A percentile compares a stretch with the other conserved stretches of the same genome.
These are phyloP conservation scores for Leptographium flavum DNA, from an alignment of 2,329 filamentous ascomycete genomes.

Conservation along the genomic window DNA sequence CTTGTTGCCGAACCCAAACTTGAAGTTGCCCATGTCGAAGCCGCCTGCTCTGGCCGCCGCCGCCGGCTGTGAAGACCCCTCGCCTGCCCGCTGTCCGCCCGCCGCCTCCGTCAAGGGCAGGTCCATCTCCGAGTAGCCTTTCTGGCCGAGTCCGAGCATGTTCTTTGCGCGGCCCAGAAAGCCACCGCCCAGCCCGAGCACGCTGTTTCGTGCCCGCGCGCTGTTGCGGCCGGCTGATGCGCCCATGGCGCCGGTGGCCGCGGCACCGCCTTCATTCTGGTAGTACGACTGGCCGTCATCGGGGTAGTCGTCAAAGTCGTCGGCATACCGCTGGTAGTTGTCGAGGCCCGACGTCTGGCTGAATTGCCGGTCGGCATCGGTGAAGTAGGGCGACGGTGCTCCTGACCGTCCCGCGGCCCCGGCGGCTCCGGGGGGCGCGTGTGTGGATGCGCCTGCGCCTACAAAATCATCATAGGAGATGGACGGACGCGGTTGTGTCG, in stretches of 20 bases:
- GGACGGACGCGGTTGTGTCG: constrained; percentile 58
- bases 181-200: constrained; percentile 74
- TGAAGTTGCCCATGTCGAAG: constrained; percentile 65
- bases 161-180: constrained; percentile 79
- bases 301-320: constrained; percentile 69
- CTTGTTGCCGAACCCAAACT: constrained; percentile 75
- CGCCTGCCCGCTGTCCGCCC: constrained; percentile 16
- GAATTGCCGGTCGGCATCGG: constrained; percentile 29
- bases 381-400: constrained; percentile 26
- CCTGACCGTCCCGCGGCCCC: constrained; percentile 14
- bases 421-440: constrained; percentile 22
- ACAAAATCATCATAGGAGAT: constrained; percentile 94
- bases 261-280: constrained; percentile 53
- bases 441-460: constrained; percentile 44
- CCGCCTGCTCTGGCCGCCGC: constrained; percentile 32
- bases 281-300: constrained; percentile 73
- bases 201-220: constrained; percentile 72
- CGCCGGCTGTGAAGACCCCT: constrained; percentile 19
- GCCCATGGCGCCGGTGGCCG: constrained; percentile 30
- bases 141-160: constrained; percentile 66
- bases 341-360: constrained; percentile 70
- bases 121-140: constrained; percentile 95
- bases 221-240: constrained; percentile 27
- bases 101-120: constrained; percentile 73
- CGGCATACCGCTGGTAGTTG: constrained; percentile 85